These are phyloP conservation scores for Saccharomycopsis microspora DNA, from an alignment of 805 yeast species.

Conservation along the genomic window DNA sequence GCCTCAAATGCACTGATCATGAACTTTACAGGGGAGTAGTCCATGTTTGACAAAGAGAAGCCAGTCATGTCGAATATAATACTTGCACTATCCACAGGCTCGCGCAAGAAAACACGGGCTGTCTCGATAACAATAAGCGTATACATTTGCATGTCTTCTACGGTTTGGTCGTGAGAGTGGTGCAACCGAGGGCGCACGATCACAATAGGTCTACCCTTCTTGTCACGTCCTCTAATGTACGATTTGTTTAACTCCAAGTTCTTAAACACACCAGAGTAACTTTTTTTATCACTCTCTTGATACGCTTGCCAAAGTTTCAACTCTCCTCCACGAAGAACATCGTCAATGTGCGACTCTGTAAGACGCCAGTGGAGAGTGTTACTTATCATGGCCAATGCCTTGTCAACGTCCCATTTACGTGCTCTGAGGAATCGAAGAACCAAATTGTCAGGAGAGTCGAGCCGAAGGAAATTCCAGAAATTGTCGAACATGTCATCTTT, in stretches of 20 bases:
- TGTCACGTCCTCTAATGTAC: conserved; percentile 63
- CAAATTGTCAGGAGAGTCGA: conserved; percentile 74
- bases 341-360: conserved; percentile 47
- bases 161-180: conserved; percentile 52
- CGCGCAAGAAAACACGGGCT: conserved; percentile 62
- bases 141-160: conserved; percentile 62
- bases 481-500: conserved; percentile 38
- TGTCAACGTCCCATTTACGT: conserved; percentile 71
- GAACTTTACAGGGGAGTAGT: conserved; percentile 82
- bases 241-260: conserved; percentile 64
- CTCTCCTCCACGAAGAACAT: conserved; percentile 63
- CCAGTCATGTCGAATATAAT: conserved; percentile 80
- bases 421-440: conserved; percentile 73
- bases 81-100: conserved; percentile 70
- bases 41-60: conserved; percentile 87
- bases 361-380: conserved; percentile 68
- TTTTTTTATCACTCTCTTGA: conserved; percentile 19
- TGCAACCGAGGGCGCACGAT: conserved; percentile 73
- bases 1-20: conserved; percentile 86
- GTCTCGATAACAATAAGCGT: conserved; percentile 72
- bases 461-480: conserved; percentile 52
- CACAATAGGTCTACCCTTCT: conserved; percentile 66
- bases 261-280: conserved; percentile 31
- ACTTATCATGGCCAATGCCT: conserved; percentile 60
- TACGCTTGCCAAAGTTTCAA: conserved; percentile 22